Evolutionary conservation across 345 rosid species (phyloP), one percentile per base, ranked within the genome.

Genomic region (Boechera retrofracta): DNA sequence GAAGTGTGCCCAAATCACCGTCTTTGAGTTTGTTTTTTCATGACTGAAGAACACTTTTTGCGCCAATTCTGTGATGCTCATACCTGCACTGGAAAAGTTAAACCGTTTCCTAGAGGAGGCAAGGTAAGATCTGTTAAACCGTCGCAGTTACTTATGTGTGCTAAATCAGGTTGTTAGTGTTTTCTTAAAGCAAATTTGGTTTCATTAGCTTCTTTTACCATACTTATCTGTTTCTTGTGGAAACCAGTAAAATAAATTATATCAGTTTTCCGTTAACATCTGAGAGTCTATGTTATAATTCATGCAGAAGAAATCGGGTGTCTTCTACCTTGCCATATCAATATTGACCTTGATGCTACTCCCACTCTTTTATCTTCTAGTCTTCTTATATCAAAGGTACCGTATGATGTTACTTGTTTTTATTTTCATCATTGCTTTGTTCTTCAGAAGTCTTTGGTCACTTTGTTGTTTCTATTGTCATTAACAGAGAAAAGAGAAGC

Each of bases 1-100:
- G 3, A 71, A 68, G 39, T 39, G 67, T 61, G 35, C 52, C 16
- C 9, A 51, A 39, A 21, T 45, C 0, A 68, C 18, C 62, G 31
- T 38, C 12, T 79, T 45, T 67, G 59, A n/a, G 61, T 74, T 68
- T 44, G 28, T 6, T 53, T 15, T 78, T 60, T 49, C 16, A 53
- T 74, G 72, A 36, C 28, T 15, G 78, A 77, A 95, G 99, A 92
- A 66, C 85, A 88, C 73, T 92, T 92, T 73, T 71, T 95, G 82
- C 89, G 63, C 63, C 99, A 95, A 81, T 96, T 96, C 74, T 96
- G 99, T 73, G 97, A 96, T 84, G 92, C 97, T 71, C 93, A 87
- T 81, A 86, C 91, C 59, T 91, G 99, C 84, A 79, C 86, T 2
- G 88, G 85, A 42, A 89, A 75, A 81, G 74, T 7, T 75, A 85